phyloP scores from a whole-genome alignment of 1,284 basidiomycete genomes.

The Tetrapyrgos nigripes region DNA sequence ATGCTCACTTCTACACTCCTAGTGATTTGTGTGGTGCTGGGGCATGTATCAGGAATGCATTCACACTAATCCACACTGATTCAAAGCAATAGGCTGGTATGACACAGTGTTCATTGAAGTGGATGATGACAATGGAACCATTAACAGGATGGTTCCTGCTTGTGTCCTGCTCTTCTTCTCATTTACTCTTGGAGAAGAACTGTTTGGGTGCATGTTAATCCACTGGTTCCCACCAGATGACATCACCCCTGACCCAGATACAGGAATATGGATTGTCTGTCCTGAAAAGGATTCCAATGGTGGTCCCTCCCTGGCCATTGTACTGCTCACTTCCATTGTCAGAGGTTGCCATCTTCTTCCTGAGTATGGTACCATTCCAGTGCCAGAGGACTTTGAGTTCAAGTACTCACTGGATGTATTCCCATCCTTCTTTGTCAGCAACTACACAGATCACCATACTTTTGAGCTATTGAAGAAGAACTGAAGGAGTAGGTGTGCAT shows the following conservation, averaged over 20 bases:
- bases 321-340: slow-evolving; percentile 8
- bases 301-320: background rate
- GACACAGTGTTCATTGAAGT: slow-evolving; percentile 18
- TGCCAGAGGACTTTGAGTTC: slow-evolving; percentile 30
- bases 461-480: background rate
- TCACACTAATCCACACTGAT: slow-evolving; percentile 18
- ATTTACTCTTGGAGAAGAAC: slow-evolving; percentile 12
- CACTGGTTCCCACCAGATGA: slow-evolving; percentile 30
- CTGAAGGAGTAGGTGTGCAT: no score
- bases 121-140: slow-evolving; percentile 12
- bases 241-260: slow-evolving; percentile 25
- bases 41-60: slow-evolving; percentile 27
- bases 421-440: background rate
- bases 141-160: slow-evolving; percentile 22
- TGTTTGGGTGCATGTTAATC: slow-evolving; percentile 33
- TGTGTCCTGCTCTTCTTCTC: slow-evolving; percentile 26
- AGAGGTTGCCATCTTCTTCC: no score
- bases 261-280: slow-evolving; percentile 40
- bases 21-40: slow-evolving; percentile 27
- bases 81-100: background rate
- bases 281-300: slow-evolving; percentile 21
- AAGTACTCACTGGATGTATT: background rate
- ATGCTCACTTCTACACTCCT: slow-evolving; percentile 28
- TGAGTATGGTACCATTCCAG: background rate
- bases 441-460: background rate